phyloP scores from a whole-genome alignment of 331 rosid genomes.

The Quercus phellos region DNA sequence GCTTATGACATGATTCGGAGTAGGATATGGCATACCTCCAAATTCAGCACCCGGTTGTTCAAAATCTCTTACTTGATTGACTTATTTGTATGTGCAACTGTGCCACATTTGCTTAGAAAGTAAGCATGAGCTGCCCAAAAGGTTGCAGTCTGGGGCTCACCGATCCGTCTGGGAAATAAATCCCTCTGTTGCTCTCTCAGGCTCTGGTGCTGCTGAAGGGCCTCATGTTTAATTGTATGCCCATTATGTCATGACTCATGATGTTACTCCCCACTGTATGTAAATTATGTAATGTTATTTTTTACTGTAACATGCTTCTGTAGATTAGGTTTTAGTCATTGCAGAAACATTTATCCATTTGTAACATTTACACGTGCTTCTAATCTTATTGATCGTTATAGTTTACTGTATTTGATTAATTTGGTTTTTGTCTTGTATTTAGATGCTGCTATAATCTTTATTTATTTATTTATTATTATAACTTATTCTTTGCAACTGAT shows the following conservation, averaged over 20 bases:
- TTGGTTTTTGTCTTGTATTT: too few species aligned
- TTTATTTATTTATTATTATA: too few species aligned
- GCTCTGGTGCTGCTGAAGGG: neutral
- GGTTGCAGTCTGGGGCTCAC: too few species aligned
- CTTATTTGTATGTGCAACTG: neutral
- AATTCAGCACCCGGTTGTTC: neutral
- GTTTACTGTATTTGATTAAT: too few species aligned
- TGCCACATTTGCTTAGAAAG: too few species aligned
- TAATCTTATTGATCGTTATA: neutral
- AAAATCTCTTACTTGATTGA: neutral
- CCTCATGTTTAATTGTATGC: neutral
- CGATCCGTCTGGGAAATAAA: too few species aligned
- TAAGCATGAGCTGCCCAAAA: too few species aligned
- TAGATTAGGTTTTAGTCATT: neutral
- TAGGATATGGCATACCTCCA: neutral
- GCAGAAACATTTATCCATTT: neutral
- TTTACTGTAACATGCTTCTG: neutral
- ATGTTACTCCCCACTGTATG: neutral
- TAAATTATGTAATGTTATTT: neutral
- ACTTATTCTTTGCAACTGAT: too few species aligned
- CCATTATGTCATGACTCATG: neutral
- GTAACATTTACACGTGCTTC: neutral
- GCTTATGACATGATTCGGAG: constrained; percentile 32
- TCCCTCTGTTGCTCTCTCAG: too few species aligned
- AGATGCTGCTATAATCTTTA: too few species aligned